Evolutionary conservation across 2,329 filamentous ascomycete genomes (phyloP).

Genomic region (Diaporthe nobilis): DNA sequence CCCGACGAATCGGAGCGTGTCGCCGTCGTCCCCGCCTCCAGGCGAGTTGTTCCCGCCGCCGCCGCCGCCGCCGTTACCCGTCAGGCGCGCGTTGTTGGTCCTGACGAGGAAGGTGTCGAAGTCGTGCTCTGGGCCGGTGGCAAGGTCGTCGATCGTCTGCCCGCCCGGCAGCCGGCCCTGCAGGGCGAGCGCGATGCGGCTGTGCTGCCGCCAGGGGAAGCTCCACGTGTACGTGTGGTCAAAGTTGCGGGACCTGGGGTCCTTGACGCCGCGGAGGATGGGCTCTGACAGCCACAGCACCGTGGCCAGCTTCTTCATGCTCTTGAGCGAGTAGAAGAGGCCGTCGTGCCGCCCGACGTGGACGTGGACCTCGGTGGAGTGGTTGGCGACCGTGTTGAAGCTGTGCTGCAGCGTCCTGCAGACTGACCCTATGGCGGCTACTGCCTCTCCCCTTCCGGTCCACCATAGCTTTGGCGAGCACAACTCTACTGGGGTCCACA

Average conservation of each 20-base stretch:
- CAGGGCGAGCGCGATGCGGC: constrained; percentile 49
- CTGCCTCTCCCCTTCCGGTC: constrained; percentile 43
- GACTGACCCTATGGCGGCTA: constrained; percentile 45
- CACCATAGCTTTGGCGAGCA: constrained; percentile 54
- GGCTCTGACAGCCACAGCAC: constrained; percentile 56
- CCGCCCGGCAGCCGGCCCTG: constrained; percentile 27
- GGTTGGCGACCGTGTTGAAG: constrained; percentile 52
- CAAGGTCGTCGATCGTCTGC: constrained; percentile 26
- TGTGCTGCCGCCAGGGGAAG: constrained; percentile 50
- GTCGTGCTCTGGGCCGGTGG: constrained; percentile 40
- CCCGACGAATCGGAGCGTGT: constrained; percentile 15
- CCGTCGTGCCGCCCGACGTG: constrained; percentile 55
- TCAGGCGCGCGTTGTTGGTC: neutral
- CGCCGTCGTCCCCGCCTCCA: neutral
- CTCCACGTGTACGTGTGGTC: constrained; percentile 56
- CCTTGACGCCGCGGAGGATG: constrained; percentile 52
- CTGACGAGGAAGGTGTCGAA: constrained; percentile 42
- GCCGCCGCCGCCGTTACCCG: neutral
- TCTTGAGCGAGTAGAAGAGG: constrained; percentile 49
- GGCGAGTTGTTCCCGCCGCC: neutral
- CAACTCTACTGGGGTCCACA: constrained; percentile 55
- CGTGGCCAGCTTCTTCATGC: constrained; percentile 53
- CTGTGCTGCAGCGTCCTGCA: constrained; percentile 45
- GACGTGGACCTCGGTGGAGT: constrained; percentile 57
- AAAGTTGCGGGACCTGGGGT: constrained; percentile 55